Percentiles rank a stretch among this genome's conserved stretches.
phyloP scores from a whole-genome alignment of 2,329 filamentous ascomycete genomes.

The Sordariomycetes sp. region DNA sequence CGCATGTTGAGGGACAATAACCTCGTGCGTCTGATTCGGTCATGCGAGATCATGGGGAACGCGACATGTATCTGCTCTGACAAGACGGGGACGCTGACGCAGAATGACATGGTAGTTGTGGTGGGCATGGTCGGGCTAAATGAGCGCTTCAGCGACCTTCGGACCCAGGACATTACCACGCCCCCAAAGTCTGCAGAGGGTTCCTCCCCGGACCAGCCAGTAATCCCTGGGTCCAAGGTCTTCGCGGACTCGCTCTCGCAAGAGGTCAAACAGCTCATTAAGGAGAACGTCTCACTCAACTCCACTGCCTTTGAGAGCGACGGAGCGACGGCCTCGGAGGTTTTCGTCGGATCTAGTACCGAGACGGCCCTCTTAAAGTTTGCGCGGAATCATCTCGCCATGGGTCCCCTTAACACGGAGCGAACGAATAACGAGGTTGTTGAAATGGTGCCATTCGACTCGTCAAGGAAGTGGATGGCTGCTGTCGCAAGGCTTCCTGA shows the following conservation, averaged over 20 bases:
- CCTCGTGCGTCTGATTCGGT: constrained; percentile 42
- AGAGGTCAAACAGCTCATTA: constrained; percentile 21
- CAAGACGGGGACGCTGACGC: constrained; percentile 52
- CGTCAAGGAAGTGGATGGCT: constrained; percentile 41
- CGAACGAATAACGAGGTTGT: constrained; percentile 29
- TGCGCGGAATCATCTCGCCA: constrained; percentile 32
- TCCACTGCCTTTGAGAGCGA: constrained; percentile 41
- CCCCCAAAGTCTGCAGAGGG: background rate
- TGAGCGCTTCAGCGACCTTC: constrained; percentile 20
- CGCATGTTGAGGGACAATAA: constrained; percentile 52
- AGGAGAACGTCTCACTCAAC: constrained; percentile 27
- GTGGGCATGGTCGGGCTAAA: constrained; percentile 36
- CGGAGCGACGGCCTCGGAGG: constrained; percentile 14
- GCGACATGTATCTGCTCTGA: constrained; percentile 52
- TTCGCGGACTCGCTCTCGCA: constrained; percentile 14
- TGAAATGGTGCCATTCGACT: constrained; percentile 40
- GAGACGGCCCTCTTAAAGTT: constrained; percentile 39
- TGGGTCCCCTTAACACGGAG: constrained; percentile 29
- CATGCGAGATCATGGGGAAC: constrained; percentile 52
- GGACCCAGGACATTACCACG: constrained; percentile 5
- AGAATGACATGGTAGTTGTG: constrained; percentile 50
- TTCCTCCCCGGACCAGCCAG: background rate
- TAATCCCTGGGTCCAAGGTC: background rate
- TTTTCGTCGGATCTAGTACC: constrained; percentile 40
- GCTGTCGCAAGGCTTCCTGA: constrained; percentile 32